Evolutionary conservation across 305 asterid species (phyloP), one percentile per base, ranked within the genome.

Genomic region (Rubia balearica): DNA sequence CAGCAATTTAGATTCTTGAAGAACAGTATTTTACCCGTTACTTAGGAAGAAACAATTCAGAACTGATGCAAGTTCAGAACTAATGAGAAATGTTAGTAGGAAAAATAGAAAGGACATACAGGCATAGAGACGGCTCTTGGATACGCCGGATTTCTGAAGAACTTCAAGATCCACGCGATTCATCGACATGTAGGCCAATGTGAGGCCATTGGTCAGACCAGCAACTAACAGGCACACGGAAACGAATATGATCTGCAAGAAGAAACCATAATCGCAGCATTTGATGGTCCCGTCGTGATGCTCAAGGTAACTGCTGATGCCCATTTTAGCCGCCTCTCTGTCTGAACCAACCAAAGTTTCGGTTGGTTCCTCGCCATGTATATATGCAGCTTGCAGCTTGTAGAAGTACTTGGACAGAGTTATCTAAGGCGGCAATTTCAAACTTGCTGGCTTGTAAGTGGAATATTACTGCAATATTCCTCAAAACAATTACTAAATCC

Each of bases 91-190:
- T 38, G 38, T 33, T 33, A 33, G 38, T 33, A 4, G 10, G 38
- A 8, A 62, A 69, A 17, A 4, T 33, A 16, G 36, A 38, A 63
- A 79, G 40, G 16, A 27, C 48, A 60, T 83, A 92, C 97, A 80
- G 33, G 97, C 97, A 74, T 86, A 71, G 64, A 30, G 78, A 48
- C 81, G 85, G 57, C 84, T 89, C 79, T 69, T 87, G 6, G 89
- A 88, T 13, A 84, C 81, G 30, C 97, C 97, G 27, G 98, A 90
- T 81, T 89, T 87, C 43, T 88, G 86, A 38, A 87, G 90, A 70
- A 92, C 98, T 78, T 92, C 97, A 69, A 90, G 97, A 85, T 92
- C 96, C 76, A 92, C 91, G 33, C 80, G 77, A 70, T 96, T 86
- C 76, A 92, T 89, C 14, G 96, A 90, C 96, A 92, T 90, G 80